A percentile compares a stretch with the other conserved stretches of the same genome.
These are phyloP conservation scores for Sporothrix brunneoviolacea DNA, from an alignment of 2,329 filamentous ascomycete species.

Conservation along the genomic window DNA sequence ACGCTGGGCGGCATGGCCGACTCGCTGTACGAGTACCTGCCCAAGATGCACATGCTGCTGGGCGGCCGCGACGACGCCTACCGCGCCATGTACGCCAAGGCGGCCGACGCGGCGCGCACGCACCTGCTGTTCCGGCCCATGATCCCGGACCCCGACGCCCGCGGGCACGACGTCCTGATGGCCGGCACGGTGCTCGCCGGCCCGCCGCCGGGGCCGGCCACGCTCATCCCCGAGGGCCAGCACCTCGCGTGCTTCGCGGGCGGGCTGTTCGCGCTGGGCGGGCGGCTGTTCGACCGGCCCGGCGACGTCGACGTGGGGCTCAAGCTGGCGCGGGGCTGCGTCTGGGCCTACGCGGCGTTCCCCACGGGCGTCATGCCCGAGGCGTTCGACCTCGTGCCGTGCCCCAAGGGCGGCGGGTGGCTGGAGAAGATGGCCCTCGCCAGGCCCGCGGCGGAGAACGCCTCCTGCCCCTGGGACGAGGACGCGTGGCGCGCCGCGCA, in stretches of 20 bases:
- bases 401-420: conserved; percentile 23
- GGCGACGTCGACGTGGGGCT: conserved; percentile 41
- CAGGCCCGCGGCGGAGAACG: neutral
- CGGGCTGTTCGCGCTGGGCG: conserved; percentile 41
- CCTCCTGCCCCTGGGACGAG: conserved; percentile 30
- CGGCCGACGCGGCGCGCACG: conserved; percentile 52
- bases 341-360: conserved; percentile 50
- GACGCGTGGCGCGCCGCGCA: conserved; percentile 26
- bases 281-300: conserved; percentile 37
- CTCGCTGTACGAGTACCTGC: conserved; percentile 53
- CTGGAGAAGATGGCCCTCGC: neutral
- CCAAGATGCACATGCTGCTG: conserved; percentile 58
- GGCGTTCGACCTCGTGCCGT: conserved; percentile 40
- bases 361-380: conserved; percentile 55
- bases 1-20: conserved; percentile 49
- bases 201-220: too few species aligned
- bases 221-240: conserved; percentile 30
- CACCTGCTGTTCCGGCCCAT: conserved; percentile 66
- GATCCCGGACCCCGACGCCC: conserved; percentile 35
- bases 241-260: conserved; percentile 43
- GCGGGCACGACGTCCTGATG: conserved; percentile 57
- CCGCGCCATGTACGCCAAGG: conserved; percentile 54
- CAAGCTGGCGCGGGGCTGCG: conserved; percentile 48
- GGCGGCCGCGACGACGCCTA: conserved; percentile 58
- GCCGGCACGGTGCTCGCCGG: conserved; percentile 35